These are phyloP conservation scores for Cordyceps cateniannulata DNA, from an alignment of 2,329 filamentous ascomycete species.

Conservation along the genomic window DNA sequence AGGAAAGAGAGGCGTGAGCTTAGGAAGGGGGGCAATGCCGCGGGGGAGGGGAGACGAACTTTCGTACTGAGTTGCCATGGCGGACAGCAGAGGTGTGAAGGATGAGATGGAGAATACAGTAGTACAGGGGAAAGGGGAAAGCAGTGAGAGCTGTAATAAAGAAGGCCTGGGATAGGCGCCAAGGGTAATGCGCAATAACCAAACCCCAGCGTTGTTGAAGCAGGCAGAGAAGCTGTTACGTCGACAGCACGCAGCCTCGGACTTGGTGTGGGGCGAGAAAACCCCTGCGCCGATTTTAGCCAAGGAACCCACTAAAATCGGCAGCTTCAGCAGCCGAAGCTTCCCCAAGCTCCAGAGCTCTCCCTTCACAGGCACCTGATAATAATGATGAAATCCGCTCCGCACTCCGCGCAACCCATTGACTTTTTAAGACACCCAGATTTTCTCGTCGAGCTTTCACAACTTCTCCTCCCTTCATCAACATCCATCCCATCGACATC, in stretches of 20 bases:
- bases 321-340: background rate
- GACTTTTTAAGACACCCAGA: background rate
- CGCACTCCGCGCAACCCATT: background rate
- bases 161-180: background rate
- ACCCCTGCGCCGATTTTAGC: background rate
- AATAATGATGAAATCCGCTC: slow-evolving; percentile 10
- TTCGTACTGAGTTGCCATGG: slow-evolving; percentile 54
- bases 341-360: background rate
- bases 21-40: background rate
- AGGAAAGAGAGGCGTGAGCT: background rate
- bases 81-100: background rate
- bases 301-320: background rate
- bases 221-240: slow-evolving; percentile 14
- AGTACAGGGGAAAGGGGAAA: too few species aligned
- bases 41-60: slow-evolving; percentile 26
- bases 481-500: background rate
- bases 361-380: background rate
- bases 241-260: background rate
- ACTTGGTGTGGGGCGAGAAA: background rate
- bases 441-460: background rate
- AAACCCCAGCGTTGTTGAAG: background rate
- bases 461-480: background rate
- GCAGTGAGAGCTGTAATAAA: background rate
- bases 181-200: slow-evolving; percentile 7
- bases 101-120: background rate